Percentiles rank a stretch among this genome's conserved stretches.
Conservation (phyloP, 192 early-diverging fungal species). For the Oehlia diaphana region DNA sequence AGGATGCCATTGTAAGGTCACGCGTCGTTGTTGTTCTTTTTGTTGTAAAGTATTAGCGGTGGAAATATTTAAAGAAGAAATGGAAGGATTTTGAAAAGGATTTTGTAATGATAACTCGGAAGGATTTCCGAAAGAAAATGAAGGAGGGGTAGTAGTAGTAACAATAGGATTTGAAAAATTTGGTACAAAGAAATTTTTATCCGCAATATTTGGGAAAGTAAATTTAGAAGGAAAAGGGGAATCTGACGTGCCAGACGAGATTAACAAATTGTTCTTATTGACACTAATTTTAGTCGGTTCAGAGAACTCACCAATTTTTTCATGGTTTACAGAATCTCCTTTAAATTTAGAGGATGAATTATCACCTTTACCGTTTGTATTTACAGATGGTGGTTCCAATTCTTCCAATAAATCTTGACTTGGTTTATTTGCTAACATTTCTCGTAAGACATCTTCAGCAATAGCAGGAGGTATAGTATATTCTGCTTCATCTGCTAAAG, state of each 20-base stretch:
- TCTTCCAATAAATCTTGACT: slow-evolving; percentile 22
- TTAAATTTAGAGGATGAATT: slow-evolving; percentile 22
- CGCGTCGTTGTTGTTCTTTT: slow-evolving; percentile 15
- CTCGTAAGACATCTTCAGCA: slow-evolving; percentile 25
- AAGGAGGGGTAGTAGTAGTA: background rate
- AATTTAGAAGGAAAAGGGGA: slow-evolving; percentile 31
- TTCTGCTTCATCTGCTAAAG: slow-evolving; percentile 19
- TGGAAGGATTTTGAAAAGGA: slow-evolving; percentile 17
- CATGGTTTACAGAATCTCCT: slow-evolving; percentile 13
- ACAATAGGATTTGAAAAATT: slow-evolving; percentile 17
- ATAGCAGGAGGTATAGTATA: slow-evolving; percentile 32
- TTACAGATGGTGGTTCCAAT: slow-evolving; percentile 4
- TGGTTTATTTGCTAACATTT: slow-evolving; percentile 31
- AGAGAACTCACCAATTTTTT: slow-evolving; percentile 29
- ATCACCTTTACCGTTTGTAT: slow-evolving; percentile 12
- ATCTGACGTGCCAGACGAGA: slow-evolving; percentile 21
- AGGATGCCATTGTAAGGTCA: slow-evolving; percentile 11
- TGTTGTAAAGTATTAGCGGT: background rate
- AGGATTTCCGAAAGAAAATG: slow-evolving; percentile 17
- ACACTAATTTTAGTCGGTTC: slow-evolving; percentile 17
- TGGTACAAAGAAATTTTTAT: slow-evolving; percentile 31
- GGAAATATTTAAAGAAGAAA: slow-evolving; percentile 12
- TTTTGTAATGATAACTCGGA: slow-evolving; percentile 17
- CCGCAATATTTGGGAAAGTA: slow-evolving; percentile 30
- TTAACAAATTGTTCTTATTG: slow-evolving; percentile 29